phyloP scores from a whole-genome alignment of 148 eudicot species.

The Fagopyrum homotropicum region DNA sequence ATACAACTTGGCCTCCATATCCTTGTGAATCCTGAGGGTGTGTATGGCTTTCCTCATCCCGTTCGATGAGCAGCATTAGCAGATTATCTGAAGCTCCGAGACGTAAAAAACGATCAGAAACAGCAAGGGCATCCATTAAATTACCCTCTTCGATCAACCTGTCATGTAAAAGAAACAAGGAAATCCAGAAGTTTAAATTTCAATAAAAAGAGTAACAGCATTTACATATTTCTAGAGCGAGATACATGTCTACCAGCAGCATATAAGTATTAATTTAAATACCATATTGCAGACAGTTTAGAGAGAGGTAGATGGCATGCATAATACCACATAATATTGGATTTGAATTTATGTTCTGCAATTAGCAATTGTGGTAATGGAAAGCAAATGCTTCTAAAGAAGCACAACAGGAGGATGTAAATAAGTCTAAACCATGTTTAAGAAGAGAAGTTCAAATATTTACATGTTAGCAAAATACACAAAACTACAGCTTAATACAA shows the following conservation, averaged over 20 bases:
- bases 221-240: not conserved
- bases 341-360: not conserved
- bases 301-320: not conserved
- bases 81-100: slow-evolving; percentile 84
- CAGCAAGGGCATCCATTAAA: slow-evolving; percentile 89
- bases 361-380: not conserved
- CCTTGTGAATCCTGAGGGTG: slow-evolving; percentile 38
- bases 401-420: not conserved
- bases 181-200: not conserved
- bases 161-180: slow-evolving; percentile 8
- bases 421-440: not conserved
- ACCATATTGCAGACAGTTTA: not conserved
- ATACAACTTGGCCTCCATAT: slow-evolving; percentile 28
- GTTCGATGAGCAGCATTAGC: slow-evolving; percentile 76
- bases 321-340: not conserved
- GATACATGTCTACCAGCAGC: not conserved
- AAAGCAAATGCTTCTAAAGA: not conserved
- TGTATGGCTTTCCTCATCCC: slow-evolving; percentile 44
- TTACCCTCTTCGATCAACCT: slow-evolving; percentile 88
- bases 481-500: not conserved
- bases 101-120: slow-evolving; percentile 90
- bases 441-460: not conserved
- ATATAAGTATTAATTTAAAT: not conserved
- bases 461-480: not conserved
- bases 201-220: not conserved